phyloP scores from a whole-genome alignment of 179 eudicot species.

The Silene coronaria region DNA sequence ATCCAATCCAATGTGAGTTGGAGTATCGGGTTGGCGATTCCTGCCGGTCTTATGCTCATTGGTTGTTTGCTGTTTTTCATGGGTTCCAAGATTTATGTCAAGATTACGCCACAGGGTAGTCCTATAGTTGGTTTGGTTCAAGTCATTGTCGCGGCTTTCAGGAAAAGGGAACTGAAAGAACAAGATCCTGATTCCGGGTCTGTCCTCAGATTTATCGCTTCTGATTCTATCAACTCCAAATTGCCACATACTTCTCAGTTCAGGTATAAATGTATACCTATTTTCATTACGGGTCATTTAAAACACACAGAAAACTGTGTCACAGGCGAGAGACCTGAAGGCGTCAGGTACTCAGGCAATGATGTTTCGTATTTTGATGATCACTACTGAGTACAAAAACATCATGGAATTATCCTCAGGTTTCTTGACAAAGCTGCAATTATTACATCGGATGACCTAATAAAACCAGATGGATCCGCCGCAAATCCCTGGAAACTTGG shows the following conservation, averaged over 20 bases:
- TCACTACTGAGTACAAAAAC: neutral
- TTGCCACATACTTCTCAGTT: conserved; percentile 67
- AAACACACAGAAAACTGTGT: too few species aligned
- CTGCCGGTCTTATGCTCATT: conserved; percentile 56
- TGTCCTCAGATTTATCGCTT: conserved; percentile 41
- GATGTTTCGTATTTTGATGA: too few species aligned
- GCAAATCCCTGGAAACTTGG: conserved; percentile 31
- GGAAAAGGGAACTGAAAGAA: conserved; percentile 46
- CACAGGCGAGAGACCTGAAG: too few species aligned
- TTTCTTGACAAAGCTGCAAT: conserved; percentile 67
- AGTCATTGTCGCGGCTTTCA: conserved; percentile 54
- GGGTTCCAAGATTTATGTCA: conserved; percentile 64
- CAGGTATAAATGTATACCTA: conserved; percentile 38
- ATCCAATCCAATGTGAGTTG: conserved; percentile 72
- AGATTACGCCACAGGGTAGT: conserved; percentile 72
- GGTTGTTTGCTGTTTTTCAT: conserved; percentile 44
- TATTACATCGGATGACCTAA: conserved; percentile 21
- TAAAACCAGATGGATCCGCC: conserved; percentile 30
- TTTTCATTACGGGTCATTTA: too few species aligned
- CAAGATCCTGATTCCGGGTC: conserved; percentile 31
- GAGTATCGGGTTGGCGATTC: conserved; percentile 71
- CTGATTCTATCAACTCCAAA: conserved; percentile 50
- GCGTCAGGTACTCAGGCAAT: too few species aligned
- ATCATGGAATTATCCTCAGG: conserved; percentile 26
- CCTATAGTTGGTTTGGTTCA: conserved; percentile 52